Evolutionary conservation across 129 eudicot species (phyloP), one percentile per base, ranked within the genome.

Genomic region (Tagetes erecta): DNA sequence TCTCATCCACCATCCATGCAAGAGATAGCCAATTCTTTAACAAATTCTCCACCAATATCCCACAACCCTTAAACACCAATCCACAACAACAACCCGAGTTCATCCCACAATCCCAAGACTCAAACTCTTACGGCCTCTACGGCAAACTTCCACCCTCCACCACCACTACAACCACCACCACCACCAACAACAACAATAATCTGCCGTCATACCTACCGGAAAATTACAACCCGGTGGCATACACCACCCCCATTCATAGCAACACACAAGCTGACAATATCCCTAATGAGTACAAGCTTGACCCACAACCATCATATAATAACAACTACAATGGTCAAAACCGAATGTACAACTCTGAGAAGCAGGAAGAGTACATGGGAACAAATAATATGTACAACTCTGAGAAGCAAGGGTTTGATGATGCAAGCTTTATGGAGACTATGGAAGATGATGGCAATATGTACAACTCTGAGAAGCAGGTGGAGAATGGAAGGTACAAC

Each of bases 11-110:
- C 27, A 74, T 84, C 62, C 84, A 87, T 68, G 98, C 92, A 41
- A 84, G 98, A 81, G 92, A 89, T 3, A 84, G 88, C 83, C 92
- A 86, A 31, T 84, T 87, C 79, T 92, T 92, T 75, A 87, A 85
- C 84, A 92, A 68, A 41, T 36, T 73, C 69, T 66, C 84, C 1
- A 75, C 72, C 72, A 78, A 59, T 63, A 58, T 12, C 67, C 80
- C 69, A 47, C 37, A 42, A 27, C 72, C 87, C 38, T 46, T 81
- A 33, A 77, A 81, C 73, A 81, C 74, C 68, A 66, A 78, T 20
- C 27, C 27, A 20, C 78, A 81, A 71, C 74, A 81, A 30, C 85
- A 91, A 37, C 96, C 89, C 14, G 76, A 71, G 12, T 81, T 89
- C 86, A 60, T 83, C 78, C 91, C 92, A 46, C 84, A 88, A 46